Conservation (phyloP, 1,139 yeast species). For the Lodderomyces pseudojiufengensis region DNA sequence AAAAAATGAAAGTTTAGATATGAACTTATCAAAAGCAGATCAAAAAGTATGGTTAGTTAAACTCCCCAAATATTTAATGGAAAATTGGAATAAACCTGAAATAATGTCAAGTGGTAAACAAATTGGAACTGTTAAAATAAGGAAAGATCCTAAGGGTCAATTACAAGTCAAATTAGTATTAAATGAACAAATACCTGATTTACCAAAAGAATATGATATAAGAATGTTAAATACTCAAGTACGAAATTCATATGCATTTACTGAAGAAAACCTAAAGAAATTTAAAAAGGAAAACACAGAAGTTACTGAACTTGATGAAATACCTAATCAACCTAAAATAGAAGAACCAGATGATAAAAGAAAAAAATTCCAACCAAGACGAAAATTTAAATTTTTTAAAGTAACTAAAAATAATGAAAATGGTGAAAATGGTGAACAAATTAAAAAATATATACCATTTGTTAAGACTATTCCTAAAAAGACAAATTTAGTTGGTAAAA, state of each 20-base stretch:
- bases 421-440: slow-evolving; percentile 11
- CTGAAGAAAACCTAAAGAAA: slow-evolving; percentile 77
- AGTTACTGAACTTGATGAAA: slow-evolving; percentile 46
- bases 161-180: slow-evolving; percentile 57
- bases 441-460: slow-evolving; percentile 58
- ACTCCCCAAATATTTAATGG: slow-evolving; percentile 82
- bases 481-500: slow-evolving; percentile 80
- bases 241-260: slow-evolving; percentile 82
- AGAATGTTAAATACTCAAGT: slow-evolving; percentile 75
- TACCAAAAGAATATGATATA: slow-evolving; percentile 85
- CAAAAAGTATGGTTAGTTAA: slow-evolving; percentile 90
- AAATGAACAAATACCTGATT: slow-evolving; percentile 36
- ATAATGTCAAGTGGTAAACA: slow-evolving; percentile 65
- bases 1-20: slow-evolving; percentile 58
- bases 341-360: slow-evolving; percentile 26
- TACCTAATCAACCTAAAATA: slow-evolving; percentile 35
- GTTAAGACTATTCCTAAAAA: slow-evolving; percentile 83
- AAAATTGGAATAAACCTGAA: slow-evolving; percentile 69
- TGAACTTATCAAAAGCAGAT: slow-evolving; percentile 50
- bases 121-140: slow-evolving; percentile 77
- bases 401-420: slow-evolving; percentile 24
- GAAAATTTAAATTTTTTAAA: slow-evolving; percentile 25
- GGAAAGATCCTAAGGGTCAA: slow-evolving; percentile 40
- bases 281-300: slow-evolving; percentile 58
- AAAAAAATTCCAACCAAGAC: slow-evolving; percentile 22